Conservation (phyloP, 2,329 filamentous ascomycete species). For the Setomelanomma holmii region DNA sequence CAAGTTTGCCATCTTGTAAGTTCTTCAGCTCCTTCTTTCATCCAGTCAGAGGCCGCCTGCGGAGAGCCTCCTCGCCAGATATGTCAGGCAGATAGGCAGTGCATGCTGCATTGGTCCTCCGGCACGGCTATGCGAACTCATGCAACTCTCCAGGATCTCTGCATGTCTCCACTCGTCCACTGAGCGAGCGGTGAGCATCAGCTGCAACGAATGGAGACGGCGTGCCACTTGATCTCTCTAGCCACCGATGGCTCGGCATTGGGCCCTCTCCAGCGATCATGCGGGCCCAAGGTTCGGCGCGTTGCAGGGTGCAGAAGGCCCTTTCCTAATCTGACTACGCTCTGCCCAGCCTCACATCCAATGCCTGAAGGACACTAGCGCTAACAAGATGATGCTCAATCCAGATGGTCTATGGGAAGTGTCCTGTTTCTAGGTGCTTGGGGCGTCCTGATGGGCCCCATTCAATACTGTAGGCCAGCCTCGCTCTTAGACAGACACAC, state of each 20-base stretch:
- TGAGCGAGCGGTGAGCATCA: slow-evolving; percentile 16
- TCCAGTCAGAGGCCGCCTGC: slow-evolving; percentile 24
- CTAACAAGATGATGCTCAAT: slow-evolving; percentile 46
- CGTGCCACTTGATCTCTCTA: slow-evolving; percentile 45
- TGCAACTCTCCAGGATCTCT: slow-evolving; percentile 24
- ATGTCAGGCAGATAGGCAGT: slow-evolving; percentile 33
- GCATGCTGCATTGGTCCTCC: slow-evolving; percentile 32
- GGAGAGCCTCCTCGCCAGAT: slow-evolving; percentile 19
- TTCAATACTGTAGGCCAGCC: slow-evolving; percentile 67
- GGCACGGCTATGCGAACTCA: slow-evolving; percentile 41
- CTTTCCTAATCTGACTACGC: slow-evolving; percentile 39
- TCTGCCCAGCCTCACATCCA: slow-evolving; percentile 28
- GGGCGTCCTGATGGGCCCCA: slow-evolving; percentile 91
- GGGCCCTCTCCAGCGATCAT: slow-evolving; percentile 49
- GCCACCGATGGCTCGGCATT: slow-evolving; percentile 45
- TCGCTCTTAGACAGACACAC: slow-evolving; percentile 18
- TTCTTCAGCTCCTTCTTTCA: slow-evolving; percentile 47
- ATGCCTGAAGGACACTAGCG: slow-evolving; percentile 34
- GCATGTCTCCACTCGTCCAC: slow-evolving; percentile 17
- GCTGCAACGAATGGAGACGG: slow-evolving; percentile 28
- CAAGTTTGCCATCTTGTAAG: slow-evolving; percentile 98
- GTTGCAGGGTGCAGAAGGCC: slow-evolving; percentile 43
- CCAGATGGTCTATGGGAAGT: slow-evolving; percentile 94
- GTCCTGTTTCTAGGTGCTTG: slow-evolving; percentile 89
- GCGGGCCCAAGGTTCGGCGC: slow-evolving; percentile 49